Evolutionary conservation across 108 stramenopile species (phyloP).

Genomic region (Nitzschia putrida): DNA sequence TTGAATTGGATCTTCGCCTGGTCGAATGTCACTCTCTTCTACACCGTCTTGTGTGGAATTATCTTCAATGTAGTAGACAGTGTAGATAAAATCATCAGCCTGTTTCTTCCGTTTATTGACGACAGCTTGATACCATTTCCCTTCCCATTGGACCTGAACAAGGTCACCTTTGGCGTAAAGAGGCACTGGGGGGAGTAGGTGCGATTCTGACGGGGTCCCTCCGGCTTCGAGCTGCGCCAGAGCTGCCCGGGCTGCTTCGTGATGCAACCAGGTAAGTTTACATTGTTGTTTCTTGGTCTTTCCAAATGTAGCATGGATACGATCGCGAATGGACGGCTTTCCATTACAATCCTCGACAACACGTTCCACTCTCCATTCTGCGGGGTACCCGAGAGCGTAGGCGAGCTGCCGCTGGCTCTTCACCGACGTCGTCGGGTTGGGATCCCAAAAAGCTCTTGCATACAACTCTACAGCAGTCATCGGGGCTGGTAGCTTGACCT

Average conservation of each 20-base stretch:
- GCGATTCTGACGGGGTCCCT: conserved; percentile 37
- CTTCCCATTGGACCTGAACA: conserved; percentile 74
- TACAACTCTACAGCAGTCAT: conserved; percentile 34
- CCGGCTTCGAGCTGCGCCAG: conserved; percentile 35
- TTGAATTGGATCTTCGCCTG: conserved; percentile 48
- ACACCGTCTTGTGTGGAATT: conserved; percentile 70
- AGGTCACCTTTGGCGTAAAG: conserved; percentile 71
- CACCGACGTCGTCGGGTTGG: conserved; percentile 43
- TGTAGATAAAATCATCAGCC: conserved; percentile 58
- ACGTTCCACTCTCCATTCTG: conserved; percentile 77
- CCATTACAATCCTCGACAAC: conserved; percentile 22
- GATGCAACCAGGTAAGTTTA: conserved; percentile 49
- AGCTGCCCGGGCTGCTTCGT: conserved; percentile 51
- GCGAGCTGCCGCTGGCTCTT: conserved; percentile 52
- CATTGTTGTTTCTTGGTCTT: conserved; percentile 32
- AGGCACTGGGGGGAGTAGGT: conserved; percentile 59
- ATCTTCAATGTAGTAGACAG: conserved; percentile 71
- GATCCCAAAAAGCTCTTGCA: conserved; percentile 45
- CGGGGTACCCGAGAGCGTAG: conserved; percentile 81
- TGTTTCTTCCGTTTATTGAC: conserved; percentile 64
- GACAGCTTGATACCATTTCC: conserved; percentile 71
- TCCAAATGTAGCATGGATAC: conserved; percentile 48
- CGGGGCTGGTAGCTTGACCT: conserved; percentile 17
- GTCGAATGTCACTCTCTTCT: conserved; percentile 62
- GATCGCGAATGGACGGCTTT: conserved; percentile 41